These are phyloP conservation scores for Crithidia brevicula DNA, from an alignment of 208 protist genomes.

Conservation along the genomic window DNA sequence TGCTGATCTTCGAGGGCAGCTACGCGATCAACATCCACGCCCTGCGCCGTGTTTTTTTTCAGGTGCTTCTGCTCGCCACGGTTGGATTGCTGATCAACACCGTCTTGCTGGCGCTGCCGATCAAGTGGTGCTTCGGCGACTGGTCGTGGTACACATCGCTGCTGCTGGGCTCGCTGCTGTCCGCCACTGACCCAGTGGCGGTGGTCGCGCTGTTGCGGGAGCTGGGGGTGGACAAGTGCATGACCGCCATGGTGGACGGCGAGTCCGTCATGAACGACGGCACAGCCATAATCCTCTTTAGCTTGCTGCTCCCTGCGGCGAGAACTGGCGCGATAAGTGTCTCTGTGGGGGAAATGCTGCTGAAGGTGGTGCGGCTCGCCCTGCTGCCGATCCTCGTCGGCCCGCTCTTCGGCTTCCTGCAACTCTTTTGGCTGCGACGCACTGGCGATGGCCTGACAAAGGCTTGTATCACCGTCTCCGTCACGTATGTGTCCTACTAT, in stretches of 20 bases:
- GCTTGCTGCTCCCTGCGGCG: constrained; percentile 73
- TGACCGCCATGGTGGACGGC: constrained; percentile 87
- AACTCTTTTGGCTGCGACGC: constrained; percentile 69
- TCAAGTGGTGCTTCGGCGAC: constrained; percentile 49
- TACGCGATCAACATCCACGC: constrained; percentile 85
- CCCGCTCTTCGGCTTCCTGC: constrained; percentile 70
- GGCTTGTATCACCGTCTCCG: constrained; percentile 83
- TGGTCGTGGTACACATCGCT: constrained; percentile 77
- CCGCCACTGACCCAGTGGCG: constrained; percentile 91
- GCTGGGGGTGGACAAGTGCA: constrained; percentile 71
- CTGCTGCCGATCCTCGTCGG: constrained; percentile 69
- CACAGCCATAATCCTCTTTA: constrained; percentile 90
- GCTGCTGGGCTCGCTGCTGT: constrained; percentile 83
- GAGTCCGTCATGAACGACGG: constrained; percentile 92
- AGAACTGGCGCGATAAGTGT: constrained; percentile 35
- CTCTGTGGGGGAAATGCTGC: constrained; percentile 39
- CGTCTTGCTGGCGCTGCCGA: constrained; percentile 51
- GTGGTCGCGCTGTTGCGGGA: constrained; percentile 88
- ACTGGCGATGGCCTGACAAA: constrained; percentile 50
- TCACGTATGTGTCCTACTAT: constrained; percentile 89
- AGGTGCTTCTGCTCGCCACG: constrained; percentile 74
- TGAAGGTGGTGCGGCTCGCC: constrained; percentile 49
- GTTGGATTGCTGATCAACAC: constrained; percentile 84
- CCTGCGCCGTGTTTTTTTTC: constrained; percentile 62
- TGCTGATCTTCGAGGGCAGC: constrained; percentile 90